These are phyloP conservation scores for Sporothrix inflata DNA, from an alignment of 2,329 filamentous ascomycete genomes.

Conservation along the genomic window DNA sequence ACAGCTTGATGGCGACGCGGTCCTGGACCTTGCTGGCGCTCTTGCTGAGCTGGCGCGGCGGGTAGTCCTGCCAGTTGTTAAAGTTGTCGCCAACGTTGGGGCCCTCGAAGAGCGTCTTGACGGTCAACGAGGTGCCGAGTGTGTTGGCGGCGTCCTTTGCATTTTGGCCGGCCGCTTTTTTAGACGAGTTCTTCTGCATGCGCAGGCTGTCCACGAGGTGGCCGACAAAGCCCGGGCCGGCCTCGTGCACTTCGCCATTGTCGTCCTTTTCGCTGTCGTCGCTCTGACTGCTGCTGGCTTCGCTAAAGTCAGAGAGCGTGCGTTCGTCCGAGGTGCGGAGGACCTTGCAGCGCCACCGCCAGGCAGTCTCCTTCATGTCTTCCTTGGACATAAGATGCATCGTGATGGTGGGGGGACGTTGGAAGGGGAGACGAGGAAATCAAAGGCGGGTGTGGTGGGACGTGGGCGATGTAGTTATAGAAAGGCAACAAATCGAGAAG, in stretches of 20 bases:
- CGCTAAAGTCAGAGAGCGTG: conserved; percentile 36
- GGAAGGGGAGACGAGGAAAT: too few species aligned
- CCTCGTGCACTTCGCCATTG: neutral
- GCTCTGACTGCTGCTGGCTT: neutral
- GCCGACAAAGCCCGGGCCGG: neutral
- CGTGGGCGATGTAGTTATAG: neutral
- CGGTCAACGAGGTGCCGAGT: conserved; percentile 34
- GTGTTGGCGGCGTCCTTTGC: conserved; percentile 29
- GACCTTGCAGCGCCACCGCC: conserved; percentile 38
- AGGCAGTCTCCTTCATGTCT: conserved; percentile 30
- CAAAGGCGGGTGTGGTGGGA: neutral
- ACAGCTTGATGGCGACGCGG: conserved; percentile 50
- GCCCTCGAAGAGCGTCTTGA: conserved; percentile 49
- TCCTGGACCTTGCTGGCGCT: conserved; percentile 43
- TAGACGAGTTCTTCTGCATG: neutral
- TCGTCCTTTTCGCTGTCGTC: conserved; percentile 10
- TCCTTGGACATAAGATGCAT: conserved; percentile 24
- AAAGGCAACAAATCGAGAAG: neutral
- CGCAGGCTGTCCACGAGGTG: neutral
- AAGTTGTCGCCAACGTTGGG: conserved; percentile 34
- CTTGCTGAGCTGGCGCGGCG: conserved; percentile 49
- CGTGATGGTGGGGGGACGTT: neutral
- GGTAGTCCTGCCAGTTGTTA: conserved; percentile 48
- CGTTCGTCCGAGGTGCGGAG: conserved; percentile 34
- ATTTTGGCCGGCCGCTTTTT: conserved; percentile 13